Conservation (phyloP, 2,329 filamentous ascomycete genomes). For the Talaromyces sp. region DNA sequence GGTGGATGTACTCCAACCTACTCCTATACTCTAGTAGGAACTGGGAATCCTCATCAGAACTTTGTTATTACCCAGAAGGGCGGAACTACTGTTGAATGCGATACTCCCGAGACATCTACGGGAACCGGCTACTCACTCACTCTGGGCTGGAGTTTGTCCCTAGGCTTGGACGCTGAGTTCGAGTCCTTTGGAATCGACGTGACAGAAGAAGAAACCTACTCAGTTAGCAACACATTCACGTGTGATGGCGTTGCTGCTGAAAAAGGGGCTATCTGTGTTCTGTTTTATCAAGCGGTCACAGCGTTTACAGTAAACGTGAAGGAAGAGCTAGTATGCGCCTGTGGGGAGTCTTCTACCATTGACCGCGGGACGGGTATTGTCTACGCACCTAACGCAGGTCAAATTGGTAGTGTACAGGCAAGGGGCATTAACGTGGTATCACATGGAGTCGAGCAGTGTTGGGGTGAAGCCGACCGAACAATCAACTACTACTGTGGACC, state of each 20-base stretch:
- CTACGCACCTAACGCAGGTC: not conserved
- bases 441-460: not conserved
- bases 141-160: not conserved
- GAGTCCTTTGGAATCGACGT: not conserved
- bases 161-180: not conserved
- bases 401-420: not conserved
- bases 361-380: not conserved
- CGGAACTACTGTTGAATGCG: not conserved
- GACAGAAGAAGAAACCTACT: not conserved
- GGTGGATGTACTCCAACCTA: not conserved
- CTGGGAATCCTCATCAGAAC: not conserved
- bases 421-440: not conserved
- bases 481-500: constrained; percentile 1
- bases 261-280: not conserved
- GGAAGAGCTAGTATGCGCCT: not conserved
- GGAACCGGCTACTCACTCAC: not conserved
- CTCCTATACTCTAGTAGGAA: not conserved
- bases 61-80: not conserved
- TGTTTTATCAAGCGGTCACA: not conserved
- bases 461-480: not conserved
- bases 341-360: not conserved
- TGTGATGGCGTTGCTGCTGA: not conserved
- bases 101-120: not conserved
- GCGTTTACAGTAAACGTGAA: not conserved
- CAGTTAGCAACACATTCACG: not conserved